Base-by-base conservation (phyloP, 257 asterid genomes). In the Galeopsis tetrahit region DNA sequence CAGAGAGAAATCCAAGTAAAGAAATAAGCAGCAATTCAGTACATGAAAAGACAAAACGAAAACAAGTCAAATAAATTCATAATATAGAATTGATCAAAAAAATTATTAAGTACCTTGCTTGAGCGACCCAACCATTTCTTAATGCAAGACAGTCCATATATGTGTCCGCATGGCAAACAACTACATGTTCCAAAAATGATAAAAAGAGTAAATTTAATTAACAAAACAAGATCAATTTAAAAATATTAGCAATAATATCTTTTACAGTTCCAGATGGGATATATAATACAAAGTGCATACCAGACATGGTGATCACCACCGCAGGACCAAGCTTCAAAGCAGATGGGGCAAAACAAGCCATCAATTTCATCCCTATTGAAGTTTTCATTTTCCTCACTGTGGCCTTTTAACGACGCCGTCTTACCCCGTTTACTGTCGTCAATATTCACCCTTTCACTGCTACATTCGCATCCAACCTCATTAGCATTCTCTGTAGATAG, bases 141-240 rank as follows among this genome's bases (percentile, higher is more conserved):
- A 80, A 94, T 88, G 80, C 99, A 94, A 63, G 91, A 87, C 59
- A 78, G 53, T 15, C 99, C 99, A 61, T 81, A 94, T 63, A 94
- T 59, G 64, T 94, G 99, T 35, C 99, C 99, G 69, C 99, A 94
- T 1, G 98, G 99, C 85, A 94, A 86, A 78, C 97, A 94, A 73
- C 99, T 94, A 79, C 48, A 57, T 7, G 44, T 15, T 35, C 61
- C 73, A 44, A 75, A 75, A 15, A 48, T 57, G 42, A 76, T 46
- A 58, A 66, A 55, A 13, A 28, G 65, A 31, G 31, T 5, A 21
- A 21, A 72, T 7, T 52, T 14, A 63, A 35, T 60, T 51, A 38
- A 31, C 57, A 38, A 70, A 35, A 51, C 2, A 15, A 10, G 17
- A 33, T 13, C 15, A 56, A 17, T 33, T 33, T 1, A 21, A 35